A percentile compares a stretch with the other conserved stretches of the same genome.
phyloP scores from a whole-genome alignment of 2,329 filamentous ascomycete genomes.

The Zarea fungicola region DNA sequence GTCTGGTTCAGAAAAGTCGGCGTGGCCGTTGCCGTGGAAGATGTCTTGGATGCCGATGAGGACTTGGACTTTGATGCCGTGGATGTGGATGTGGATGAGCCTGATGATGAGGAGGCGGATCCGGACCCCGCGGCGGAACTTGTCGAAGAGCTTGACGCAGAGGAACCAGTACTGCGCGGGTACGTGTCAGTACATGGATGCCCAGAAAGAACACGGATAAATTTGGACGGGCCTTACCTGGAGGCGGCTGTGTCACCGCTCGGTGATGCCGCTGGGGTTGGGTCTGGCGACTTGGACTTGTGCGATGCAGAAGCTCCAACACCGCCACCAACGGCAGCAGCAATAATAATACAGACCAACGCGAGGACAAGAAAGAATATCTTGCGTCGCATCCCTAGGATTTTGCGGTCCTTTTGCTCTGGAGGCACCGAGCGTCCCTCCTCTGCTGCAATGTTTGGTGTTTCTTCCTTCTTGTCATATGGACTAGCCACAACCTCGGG shows the following conservation, averaged over 20 bases:
- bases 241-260: neutral
- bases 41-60: neutral
- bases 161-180: no score
- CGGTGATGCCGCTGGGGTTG: neutral
- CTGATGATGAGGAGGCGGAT: neutral
- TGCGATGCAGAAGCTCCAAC: neutral
- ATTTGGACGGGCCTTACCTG: no score
- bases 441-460: no score
- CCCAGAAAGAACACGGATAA: no score
- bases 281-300: neutral
- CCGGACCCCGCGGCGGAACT: neutral
- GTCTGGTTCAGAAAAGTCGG: conserved; percentile 21
- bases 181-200: no score
- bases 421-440: no score
- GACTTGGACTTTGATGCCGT: neutral
- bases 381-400: conserved; percentile 2
- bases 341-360: conserved; percentile 4
- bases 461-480: no score
- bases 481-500: no score
- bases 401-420: no score
- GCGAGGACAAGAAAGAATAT: conserved; percentile 8
- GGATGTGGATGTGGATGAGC: neutral
- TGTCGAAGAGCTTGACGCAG: neutral
- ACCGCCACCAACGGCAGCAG: conserved; percentile 11
- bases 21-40: neutral